A percentile compares a stretch with the other conserved stretches of the same genome.
phyloP scores from a whole-genome alignment of 805 yeast genomes.

The Nakazawaea laoshanensis region DNA sequence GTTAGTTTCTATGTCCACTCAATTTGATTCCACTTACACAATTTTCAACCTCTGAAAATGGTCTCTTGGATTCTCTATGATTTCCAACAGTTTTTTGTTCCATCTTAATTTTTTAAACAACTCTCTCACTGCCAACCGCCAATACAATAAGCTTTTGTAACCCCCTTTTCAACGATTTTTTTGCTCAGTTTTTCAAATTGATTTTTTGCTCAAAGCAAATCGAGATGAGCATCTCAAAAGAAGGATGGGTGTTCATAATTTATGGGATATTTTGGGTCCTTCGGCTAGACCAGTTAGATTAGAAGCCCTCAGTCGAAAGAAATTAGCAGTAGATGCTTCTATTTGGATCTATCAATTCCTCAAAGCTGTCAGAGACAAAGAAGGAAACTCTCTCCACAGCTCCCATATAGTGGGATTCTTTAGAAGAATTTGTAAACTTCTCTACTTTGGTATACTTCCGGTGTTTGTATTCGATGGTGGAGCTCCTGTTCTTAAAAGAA shows the following conservation, averaged over 20 bases:
- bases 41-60: too few relatives aligned
- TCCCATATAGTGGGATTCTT: conserved; percentile 96
- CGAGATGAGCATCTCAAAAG: neutral
- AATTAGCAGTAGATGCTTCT: conserved; percentile 93
- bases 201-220: neutral
- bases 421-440: conserved; percentile 81
- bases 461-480: conserved; percentile 95
- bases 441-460: conserved; percentile 82
- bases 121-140: too few relatives aligned
- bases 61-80: too few relatives aligned
- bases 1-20: too few relatives aligned
- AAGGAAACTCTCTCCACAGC: conserved; percentile 67
- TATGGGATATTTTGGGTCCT: conserved; percentile 90
- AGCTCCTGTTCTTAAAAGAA: conserved; percentile 75
- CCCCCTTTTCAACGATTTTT: too few relatives aligned
- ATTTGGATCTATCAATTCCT: conserved; percentile 97
- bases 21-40: too few relatives aligned
- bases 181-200: neutral
- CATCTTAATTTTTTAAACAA: too few relatives aligned
- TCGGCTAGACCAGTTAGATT: conserved; percentile 84
- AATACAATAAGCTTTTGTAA: too few relatives aligned
- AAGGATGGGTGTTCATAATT: conserved; percentile 88
- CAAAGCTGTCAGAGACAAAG: conserved; percentile 84
- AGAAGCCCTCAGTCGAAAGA: conserved; percentile 72
- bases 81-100: too few relatives aligned